Evolutionary conservation across 2,329 filamentous ascomycete genomes (phyloP).

Genomic region (Tolypocladium sp.): DNA sequence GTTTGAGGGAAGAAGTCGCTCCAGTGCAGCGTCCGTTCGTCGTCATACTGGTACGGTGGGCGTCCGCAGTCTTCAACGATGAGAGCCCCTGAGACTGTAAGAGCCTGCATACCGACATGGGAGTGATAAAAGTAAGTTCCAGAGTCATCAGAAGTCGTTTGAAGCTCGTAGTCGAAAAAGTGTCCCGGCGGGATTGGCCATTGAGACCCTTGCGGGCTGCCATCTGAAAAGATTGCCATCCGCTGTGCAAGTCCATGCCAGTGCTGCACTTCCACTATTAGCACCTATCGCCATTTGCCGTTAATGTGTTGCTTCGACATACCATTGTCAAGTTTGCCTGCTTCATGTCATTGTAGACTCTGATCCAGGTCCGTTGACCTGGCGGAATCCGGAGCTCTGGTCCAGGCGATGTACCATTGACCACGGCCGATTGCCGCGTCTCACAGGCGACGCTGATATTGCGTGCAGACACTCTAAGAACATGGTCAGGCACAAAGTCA

Average conservation of each 20-base stretch:
- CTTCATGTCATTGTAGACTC: slow-evolving; percentile 48
- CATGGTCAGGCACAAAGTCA: background rate
- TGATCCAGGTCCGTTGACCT: slow-evolving; percentile 40
- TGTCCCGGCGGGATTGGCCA: slow-evolving; percentile 54
- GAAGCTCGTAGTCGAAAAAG: slow-evolving; percentile 60
- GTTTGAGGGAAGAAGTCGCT: slow-evolving; percentile 48
- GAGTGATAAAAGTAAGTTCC: slow-evolving; percentile 63
- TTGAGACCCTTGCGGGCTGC: slow-evolving; percentile 48
- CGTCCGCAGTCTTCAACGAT: slow-evolving; percentile 43
- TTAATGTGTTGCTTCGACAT: slow-evolving; percentile 7
- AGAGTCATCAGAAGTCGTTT: slow-evolving; percentile 38
- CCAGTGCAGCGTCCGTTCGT: slow-evolving; percentile 46
- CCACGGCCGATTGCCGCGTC: slow-evolving; percentile 16
- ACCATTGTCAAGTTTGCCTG: slow-evolving; percentile 47
- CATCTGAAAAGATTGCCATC: slow-evolving; percentile 53
- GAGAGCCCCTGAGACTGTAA: slow-evolving; percentile 46
- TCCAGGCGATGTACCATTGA: slow-evolving; percentile 46
- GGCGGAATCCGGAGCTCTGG: slow-evolving; percentile 35
- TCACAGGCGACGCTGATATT: background rate
- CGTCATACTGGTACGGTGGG: slow-evolving; percentile 50
- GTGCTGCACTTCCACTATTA: slow-evolving; percentile 31
- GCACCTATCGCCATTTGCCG: background rate
- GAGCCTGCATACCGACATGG: slow-evolving; percentile 53
- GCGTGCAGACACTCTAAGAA: background rate
- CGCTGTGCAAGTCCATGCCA: slow-evolving; percentile 57